Percentiles rank a stretch among this genome's conserved stretches.
Evolutionary conservation across 768 basidiomycete species (phyloP).

Genomic region (Auricularia cornea): DNA sequence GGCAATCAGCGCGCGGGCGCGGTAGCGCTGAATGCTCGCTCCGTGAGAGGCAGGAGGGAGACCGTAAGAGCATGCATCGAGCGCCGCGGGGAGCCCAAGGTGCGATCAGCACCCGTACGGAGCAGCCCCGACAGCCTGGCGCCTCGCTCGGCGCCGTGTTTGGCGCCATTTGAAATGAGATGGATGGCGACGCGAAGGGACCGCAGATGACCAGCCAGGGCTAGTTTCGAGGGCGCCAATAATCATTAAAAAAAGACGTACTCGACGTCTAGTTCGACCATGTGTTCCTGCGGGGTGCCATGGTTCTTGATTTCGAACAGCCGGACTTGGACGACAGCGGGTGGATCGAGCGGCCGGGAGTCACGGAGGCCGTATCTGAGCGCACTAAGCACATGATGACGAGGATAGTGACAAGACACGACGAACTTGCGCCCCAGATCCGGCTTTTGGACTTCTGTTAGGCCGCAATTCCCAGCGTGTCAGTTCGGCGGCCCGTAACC

Average conservation of each 20-base stretch:
- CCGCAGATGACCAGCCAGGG: too few relatives aligned
- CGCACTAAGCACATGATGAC: neutral
- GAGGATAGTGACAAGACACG: too few relatives aligned
- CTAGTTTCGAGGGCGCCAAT: too few relatives aligned
- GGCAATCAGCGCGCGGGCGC: neutral
- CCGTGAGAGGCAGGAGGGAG: too few relatives aligned
- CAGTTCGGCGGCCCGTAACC: too few relatives aligned
- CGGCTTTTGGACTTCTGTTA: neutral
- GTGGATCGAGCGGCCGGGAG: neutral
- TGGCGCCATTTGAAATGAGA: too few relatives aligned
- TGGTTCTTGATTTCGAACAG: neutral
- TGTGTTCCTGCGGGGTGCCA: neutral
- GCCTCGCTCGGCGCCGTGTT: too few relatives aligned
- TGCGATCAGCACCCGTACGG: neutral
- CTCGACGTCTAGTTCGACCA: neutral
- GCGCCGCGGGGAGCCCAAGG: neutral
- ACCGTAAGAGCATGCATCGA: too few relatives aligned
- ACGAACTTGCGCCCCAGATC: neutral
- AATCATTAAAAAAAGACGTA: too few relatives aligned
- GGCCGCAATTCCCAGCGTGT: too few relatives aligned
- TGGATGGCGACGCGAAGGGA: neutral
- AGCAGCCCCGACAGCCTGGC: neutral
- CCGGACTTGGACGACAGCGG: neutral
- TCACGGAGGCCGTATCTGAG: neutral
- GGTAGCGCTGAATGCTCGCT: too few relatives aligned